Base-by-base conservation (phyloP, 768 basidiomycete species). In the Collybia nuda region DNA sequence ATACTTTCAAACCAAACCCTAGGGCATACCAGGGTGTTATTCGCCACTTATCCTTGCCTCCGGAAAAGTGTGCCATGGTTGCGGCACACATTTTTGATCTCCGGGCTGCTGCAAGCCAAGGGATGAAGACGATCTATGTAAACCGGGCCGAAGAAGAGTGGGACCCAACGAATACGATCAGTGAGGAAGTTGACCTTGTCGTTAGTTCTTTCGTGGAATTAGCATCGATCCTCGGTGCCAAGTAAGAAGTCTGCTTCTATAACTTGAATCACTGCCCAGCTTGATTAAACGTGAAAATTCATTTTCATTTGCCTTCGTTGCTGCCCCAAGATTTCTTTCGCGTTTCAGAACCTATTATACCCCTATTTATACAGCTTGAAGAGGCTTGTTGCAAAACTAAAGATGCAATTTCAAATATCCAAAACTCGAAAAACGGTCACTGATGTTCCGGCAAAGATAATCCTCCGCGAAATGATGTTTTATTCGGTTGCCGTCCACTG, bases 61-160 rank as follows among this genome's bases (percentile, higher is more conserved):
- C 84, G 0, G 56, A 74, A 8, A 74, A 75, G 36, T 71, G 78
- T 35, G 84, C 79, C 1, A 80, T 88, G 78, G 85, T 88, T 7
- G 85, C 86, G 0, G 74, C 84, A 6, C 86, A 88, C 64, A 69
- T 71, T 2, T 71, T 66, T 50, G 86, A 88, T 57, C 68, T 86
- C 11, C 71, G 72, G 1, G 81, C 72, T 0, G 85, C 86, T 0
- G 76, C 72, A 0, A 59, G 56, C 0, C 64, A 72, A 3, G 86
- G 86, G 0, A 68, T 86, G 68, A 76, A 71, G 53, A 82, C 84
- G 0, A 66, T 88, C 1, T 88, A 85, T 49, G 70, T 88, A 0
- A 77, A 72, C 0, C 74, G 84, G 1, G 65, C 69, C 0, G 67
- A 69, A 0, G 82, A 85, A 52, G 80, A 82, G 42, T 54, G 52